A percentile compares a stretch with the other conserved stretches of the same genome.
These are phyloP conservation scores for Boechera stricta DNA, from an alignment of 345 rosid species.

Conservation along the genomic window DNA sequence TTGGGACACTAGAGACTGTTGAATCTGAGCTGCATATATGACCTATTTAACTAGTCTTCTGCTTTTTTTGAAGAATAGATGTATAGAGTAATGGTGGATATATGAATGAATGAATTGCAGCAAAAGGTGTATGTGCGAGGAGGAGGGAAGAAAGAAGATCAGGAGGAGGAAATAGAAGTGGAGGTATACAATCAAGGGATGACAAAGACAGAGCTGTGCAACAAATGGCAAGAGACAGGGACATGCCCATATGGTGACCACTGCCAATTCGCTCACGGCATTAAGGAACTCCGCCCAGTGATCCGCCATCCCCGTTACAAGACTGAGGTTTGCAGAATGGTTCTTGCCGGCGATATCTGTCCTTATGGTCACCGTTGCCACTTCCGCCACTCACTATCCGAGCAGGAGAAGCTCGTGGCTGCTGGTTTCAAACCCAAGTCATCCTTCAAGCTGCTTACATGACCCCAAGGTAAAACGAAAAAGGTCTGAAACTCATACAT, in stretches of 20 bases:
- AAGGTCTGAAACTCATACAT: constrained; percentile 11
- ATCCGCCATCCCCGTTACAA: constrained; percentile 94
- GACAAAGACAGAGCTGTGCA: constrained; percentile 93
- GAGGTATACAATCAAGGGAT: constrained; percentile 85
- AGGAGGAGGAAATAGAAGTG: constrained; percentile 62
- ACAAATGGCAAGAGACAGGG: constrained; percentile 97
- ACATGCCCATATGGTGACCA: constrained; percentile 75
- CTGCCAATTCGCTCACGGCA: constrained; percentile 94
- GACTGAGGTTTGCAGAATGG: constrained; percentile 89
- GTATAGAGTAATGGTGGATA: constrained; percentile 17
- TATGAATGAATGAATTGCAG: constrained; percentile 45
- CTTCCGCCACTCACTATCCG: constrained; percentile 87
- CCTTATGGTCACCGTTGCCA: constrained; percentile 98
- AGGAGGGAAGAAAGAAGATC: constrained; percentile 48
- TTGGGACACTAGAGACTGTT: constrained; percentile 1
- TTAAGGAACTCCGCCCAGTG: constrained; percentile 84
- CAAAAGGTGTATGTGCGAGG: constrained; percentile 46
- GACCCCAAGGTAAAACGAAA: constrained; percentile 18
- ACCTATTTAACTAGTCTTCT: not conserved
- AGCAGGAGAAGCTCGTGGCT: constrained; percentile 59
- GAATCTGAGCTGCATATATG: constrained; percentile 18
- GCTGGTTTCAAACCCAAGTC: constrained; percentile 40
- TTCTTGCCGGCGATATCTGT: constrained; percentile 73
- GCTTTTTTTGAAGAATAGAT: not conserved
- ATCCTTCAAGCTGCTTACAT: constrained; percentile 36